Percentiles rank a stretch among this genome's conserved stretches.
Evolutionary conservation across 441 rosid genomes (phyloP).

Genomic region (Iberis amara): DNA sequence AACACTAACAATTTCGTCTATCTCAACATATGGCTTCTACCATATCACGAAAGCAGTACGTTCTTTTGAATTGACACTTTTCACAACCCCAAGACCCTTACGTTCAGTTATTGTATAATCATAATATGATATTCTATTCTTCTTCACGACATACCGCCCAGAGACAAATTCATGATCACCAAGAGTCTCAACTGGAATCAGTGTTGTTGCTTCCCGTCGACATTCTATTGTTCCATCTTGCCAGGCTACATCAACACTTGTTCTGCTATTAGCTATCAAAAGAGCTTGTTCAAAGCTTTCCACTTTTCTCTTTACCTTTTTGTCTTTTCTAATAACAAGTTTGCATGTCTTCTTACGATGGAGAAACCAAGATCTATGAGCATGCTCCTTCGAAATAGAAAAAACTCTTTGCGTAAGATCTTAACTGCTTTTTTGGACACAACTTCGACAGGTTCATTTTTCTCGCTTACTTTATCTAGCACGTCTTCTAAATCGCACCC

Average conservation of each 20-base stretch:
- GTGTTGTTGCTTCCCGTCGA: slow-evolving; percentile 46
- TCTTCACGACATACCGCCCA: slow-evolving; percentile 93
- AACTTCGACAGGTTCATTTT: slow-evolving; percentile 33
- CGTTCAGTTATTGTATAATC: slow-evolving; percentile 53
- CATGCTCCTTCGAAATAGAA: slow-evolving; percentile 55
- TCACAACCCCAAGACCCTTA: slow-evolving; percentile 77
- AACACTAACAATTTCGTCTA: slow-evolving; percentile 88
- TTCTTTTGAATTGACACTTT: slow-evolving; percentile 89
- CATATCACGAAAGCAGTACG: slow-evolving; percentile 85
- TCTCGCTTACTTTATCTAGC: slow-evolving; percentile 43
- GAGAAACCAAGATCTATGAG: slow-evolving; percentile 72
- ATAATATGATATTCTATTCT: slow-evolving; percentile 69
- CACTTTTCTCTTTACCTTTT: slow-evolving; percentile 74
- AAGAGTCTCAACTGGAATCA: slow-evolving; percentile 91
- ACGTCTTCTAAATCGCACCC: slow-evolving; percentile 43
- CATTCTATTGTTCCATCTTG: slow-evolving; percentile 70
- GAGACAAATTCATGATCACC: slow-evolving; percentile 96
- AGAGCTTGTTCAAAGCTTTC: slow-evolving; percentile 81
- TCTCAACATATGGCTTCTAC: slow-evolving; percentile 72
- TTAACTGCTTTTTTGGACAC: slow-evolving; percentile 36
- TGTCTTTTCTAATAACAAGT: slow-evolving; percentile 72
- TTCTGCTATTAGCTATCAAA: slow-evolving; percentile 61
- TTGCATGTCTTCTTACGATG: slow-evolving; percentile 89
- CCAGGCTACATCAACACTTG: slow-evolving; percentile 81
- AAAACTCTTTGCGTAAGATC: slow-evolving; percentile 31